phyloP scores from a whole-genome alignment of 139 green algal species.

The Closterium sp. region DNA sequence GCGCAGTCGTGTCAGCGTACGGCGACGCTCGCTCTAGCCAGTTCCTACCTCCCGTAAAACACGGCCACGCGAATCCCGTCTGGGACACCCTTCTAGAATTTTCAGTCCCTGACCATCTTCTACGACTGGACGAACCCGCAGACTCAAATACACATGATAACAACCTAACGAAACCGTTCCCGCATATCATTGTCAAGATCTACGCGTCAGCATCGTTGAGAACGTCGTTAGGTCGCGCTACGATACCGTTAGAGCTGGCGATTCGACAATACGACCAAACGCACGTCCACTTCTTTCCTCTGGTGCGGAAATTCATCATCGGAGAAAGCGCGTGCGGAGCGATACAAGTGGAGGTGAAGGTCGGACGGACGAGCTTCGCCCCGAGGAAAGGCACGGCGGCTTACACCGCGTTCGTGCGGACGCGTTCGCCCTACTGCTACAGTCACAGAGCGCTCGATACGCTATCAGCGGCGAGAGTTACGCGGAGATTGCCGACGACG shows the following conservation, averaged over 20 bases:
- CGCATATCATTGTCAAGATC: background rate
- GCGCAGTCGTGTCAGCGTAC: background rate
- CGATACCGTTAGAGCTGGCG: background rate
- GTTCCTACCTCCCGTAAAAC: background rate
- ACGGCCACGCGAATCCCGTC: background rate
- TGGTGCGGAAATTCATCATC: background rate
- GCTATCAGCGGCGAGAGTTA: background rate
- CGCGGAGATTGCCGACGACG: background rate
- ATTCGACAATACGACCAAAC: background rate
- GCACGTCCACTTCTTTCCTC: background rate
- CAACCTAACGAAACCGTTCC: background rate
- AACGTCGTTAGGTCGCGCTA: background rate
- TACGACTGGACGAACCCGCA: background rate
- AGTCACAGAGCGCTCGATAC: background rate
- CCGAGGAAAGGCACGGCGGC: background rate
- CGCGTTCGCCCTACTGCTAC: background rate
- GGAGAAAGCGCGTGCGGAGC: background rate
- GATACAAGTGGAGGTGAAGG: background rate
- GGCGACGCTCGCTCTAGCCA: background rate
- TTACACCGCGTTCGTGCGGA: background rate
- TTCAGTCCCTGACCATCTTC: background rate
- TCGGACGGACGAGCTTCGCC: background rate
- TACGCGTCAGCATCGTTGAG: background rate
- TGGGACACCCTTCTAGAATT: background rate
- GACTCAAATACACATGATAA: background rate